These are phyloP conservation scores for Piper longum DNA, from an alignment of 164 flowering plant genomes.

Conservation along the genomic window DNA sequence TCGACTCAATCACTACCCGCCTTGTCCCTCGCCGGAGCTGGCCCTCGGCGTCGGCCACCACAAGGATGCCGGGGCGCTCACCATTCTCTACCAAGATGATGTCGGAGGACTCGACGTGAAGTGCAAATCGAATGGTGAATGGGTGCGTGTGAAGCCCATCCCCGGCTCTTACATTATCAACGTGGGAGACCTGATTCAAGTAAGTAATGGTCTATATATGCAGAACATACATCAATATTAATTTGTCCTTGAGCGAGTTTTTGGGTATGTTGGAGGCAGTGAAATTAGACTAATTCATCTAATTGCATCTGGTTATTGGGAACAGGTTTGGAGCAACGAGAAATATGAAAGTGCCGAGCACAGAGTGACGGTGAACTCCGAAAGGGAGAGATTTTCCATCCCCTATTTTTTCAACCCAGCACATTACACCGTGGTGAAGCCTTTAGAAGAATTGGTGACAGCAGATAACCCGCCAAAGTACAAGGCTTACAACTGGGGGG, in stretches of 20 bases:
- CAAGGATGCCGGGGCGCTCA: conserved; percentile 27
- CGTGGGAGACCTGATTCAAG: conserved; percentile 30
- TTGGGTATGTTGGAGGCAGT: neutral
- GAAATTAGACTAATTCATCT: neutral
- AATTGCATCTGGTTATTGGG: neutral
- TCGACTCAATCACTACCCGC: conserved; percentile 31
- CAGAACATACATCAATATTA: neutral
- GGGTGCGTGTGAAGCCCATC: conserved; percentile 21
- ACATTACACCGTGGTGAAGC: conserved; percentile 33
- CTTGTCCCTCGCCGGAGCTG: conserved; percentile 23
- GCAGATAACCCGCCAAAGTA: conserved; percentile 23
- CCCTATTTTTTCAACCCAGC: conserved; percentile 48
- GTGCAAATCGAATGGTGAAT: conserved; percentile 22
- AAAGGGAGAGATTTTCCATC: conserved; percentile 46
- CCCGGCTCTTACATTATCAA: conserved; percentile 22
- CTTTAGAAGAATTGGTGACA: conserved; percentile 31
- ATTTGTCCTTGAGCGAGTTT: no score
- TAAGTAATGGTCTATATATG: neutral
- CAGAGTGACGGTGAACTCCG: conserved; percentile 42
- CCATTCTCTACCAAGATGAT: conserved; percentile 25
- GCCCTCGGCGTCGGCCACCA: conserved; percentile 31
- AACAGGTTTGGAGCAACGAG: conserved; percentile 52
- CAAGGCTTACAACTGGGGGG: conserved; percentile 30
- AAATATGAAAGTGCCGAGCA: conserved; percentile 54
- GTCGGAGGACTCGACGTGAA: conserved; percentile 28